phyloP scores from a whole-genome alignment of 345 rosid species.

The Lepidium africanum region DNA sequence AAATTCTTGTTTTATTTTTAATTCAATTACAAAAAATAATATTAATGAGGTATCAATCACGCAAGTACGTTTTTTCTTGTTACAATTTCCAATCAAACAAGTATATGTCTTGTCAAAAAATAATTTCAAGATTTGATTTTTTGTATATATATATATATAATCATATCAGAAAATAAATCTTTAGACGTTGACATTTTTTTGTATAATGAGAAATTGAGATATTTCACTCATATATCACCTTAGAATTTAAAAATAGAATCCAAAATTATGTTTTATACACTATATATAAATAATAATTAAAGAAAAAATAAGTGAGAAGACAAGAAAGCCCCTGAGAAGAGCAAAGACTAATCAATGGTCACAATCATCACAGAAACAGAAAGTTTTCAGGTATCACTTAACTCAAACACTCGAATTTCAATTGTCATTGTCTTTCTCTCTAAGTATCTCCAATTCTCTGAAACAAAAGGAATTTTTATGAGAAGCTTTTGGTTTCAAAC shows the following conservation, averaged over 20 bases:
- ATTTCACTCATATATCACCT: neutral
- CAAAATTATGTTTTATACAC: too few species aligned
- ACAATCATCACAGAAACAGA: conserved; percentile 21
- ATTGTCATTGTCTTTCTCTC: neutral
- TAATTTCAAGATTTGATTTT: conserved; percentile 6
- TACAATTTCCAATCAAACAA: conserved; percentile 16
- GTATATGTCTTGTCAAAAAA: conserved; percentile 24
- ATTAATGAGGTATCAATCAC: conserved; percentile 14
- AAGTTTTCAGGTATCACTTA: conserved; percentile 21
- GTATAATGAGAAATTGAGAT: neutral
- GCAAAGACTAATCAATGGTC: conserved; percentile 24
- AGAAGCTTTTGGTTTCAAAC: conserved; percentile 17
- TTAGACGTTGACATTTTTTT: neutral
- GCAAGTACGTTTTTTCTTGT: conserved; percentile 21
- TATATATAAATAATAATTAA: too few species aligned
- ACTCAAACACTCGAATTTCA: conserved; percentile 21
- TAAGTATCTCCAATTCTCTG: neutral
- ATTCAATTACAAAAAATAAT: neutral
- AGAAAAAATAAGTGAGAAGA: too few species aligned
- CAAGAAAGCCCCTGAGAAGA: conserved; percentile 8
- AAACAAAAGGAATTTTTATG: conserved; percentile 25
- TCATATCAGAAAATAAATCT: neutral
- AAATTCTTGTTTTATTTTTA: too few species aligned
- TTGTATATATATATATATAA: neutral
- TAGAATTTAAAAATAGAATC: too few species aligned